These are phyloP conservation scores for Dendrobium catenatum DNA, from an alignment of 106 monocot species.

Conservation along the genomic window DNA sequence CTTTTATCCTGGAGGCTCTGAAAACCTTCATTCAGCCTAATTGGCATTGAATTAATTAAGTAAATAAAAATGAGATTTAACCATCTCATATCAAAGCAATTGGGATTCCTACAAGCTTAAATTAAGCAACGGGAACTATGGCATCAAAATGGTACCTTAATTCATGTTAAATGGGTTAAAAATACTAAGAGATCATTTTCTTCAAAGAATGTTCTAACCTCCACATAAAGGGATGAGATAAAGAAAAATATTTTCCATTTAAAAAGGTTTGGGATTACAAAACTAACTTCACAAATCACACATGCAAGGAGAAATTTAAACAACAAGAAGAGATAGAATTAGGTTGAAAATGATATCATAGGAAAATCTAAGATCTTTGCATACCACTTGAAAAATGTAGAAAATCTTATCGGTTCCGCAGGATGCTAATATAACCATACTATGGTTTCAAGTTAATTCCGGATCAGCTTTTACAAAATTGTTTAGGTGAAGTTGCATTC, in stretches of 20 bases:
- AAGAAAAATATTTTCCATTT: background rate
- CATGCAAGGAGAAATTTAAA: background rate
- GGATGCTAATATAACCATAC: background rate
- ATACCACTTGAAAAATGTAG: no score
- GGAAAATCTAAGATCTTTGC: no score
- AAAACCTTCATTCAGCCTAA: no score
- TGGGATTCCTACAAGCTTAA: no score
- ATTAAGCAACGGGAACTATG: no score
- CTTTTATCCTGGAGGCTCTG: no score
- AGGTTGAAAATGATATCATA: background rate
- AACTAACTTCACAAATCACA: background rate
- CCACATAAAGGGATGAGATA: background rate
- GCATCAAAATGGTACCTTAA: no score
- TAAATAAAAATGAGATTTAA: no score
- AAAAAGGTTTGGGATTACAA: background rate
- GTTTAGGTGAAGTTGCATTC: background rate
- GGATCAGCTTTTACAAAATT: background rate
- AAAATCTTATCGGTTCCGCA: no score
- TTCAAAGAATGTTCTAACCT: background rate
- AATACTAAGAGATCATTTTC: background rate
- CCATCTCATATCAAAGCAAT: no score
- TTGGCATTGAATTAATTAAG: no score
- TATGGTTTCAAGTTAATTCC: background rate
- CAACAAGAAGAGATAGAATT: background rate
- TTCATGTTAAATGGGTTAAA: no score